A percentile compares a stretch with the other conserved stretches of the same genome.
phyloP scores from a whole-genome alignment of 805 yeast species.

The Metschnikowia continentalis region DNA sequence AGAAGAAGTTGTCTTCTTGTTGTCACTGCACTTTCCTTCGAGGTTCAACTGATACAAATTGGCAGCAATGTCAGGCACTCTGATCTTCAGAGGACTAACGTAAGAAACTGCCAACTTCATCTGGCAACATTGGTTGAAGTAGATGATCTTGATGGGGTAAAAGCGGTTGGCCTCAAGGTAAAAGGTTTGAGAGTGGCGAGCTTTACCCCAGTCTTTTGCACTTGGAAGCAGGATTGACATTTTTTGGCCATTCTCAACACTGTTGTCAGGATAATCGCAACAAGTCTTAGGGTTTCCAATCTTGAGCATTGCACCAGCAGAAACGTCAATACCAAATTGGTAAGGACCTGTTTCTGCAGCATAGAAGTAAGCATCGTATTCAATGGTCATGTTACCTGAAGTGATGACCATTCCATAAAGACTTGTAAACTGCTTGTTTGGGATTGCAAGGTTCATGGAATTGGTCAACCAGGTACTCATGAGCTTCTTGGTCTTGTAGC shows the following conservation, averaged over 20 bases:
- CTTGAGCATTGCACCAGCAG: slow-evolving; percentile 3
- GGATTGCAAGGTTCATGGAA: not conserved
- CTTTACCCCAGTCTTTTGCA: not conserved
- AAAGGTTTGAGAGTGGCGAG: not conserved
- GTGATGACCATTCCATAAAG: not conserved
- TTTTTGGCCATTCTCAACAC: not conserved
- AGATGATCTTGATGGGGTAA: slow-evolving; percentile 11
- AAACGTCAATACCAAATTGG: not conserved
- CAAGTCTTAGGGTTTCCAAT: slow-evolving; percentile 5
- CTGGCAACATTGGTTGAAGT: slow-evolving; percentile 6
- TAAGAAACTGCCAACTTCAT: not conserved
- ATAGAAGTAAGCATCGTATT: slow-evolving; percentile 2
- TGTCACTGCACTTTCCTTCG: not conserved
- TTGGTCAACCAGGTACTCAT: not conserved
- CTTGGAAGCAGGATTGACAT: not conserved
- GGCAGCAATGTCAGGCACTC: not conserved
- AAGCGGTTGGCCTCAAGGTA: slow-evolving; percentile 1
- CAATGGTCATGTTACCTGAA: slow-evolving; percentile 2
- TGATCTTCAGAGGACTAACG: not conserved
- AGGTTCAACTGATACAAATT: not conserved
- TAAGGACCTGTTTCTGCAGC: slow-evolving; percentile 3
- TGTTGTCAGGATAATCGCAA: slow-evolving; percentile 3
- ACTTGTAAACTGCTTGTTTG: not conserved
- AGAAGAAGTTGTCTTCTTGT: not conserved
- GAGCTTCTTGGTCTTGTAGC: not conserved